phyloP scores from a whole-genome alignment of 495 filamentous ascomycete genomes.

The Neurospora pannonica region DNA sequence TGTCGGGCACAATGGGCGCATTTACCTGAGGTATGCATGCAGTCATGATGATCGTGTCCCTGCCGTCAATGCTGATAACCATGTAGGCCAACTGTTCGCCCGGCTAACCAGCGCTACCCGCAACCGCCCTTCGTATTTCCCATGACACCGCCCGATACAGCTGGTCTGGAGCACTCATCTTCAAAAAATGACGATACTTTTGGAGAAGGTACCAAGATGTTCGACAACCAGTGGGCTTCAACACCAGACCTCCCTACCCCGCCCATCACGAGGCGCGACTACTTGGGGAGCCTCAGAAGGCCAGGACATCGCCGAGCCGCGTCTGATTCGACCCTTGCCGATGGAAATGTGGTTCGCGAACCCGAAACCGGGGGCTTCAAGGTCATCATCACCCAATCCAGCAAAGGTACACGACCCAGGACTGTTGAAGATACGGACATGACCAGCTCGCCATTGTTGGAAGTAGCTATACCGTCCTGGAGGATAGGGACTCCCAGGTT shows the following conservation, averaged over 20 bases:
- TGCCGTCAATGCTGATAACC: neutral
- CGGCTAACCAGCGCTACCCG: constrained; percentile 47
- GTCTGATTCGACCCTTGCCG: constrained; percentile 40
- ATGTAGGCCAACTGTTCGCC: constrained; percentile 48
- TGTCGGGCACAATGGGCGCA: constrained; percentile 85
- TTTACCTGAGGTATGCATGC: constrained; percentile 76
- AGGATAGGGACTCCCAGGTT: constrained; percentile 77
- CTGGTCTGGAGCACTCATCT: constrained; percentile 38
- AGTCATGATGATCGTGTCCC: constrained; percentile 7
- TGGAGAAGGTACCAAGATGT: constrained; percentile 18
- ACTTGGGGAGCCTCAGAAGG: constrained; percentile 13
- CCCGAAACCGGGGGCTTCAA: constrained; percentile 61
- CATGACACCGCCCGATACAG: constrained; percentile 46
- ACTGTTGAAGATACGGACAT: constrained; percentile 49
- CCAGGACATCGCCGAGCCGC: constrained; percentile 33
- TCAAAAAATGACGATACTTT: constrained; percentile 27
- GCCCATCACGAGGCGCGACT: constrained; percentile 13
- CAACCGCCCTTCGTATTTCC: constrained; percentile 52
- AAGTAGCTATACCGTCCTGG: constrained; percentile 81
- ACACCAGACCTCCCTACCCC: constrained; percentile 18
- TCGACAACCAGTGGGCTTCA: constrained; percentile 33
- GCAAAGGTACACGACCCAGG: constrained; percentile 47
- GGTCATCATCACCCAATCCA: constrained; percentile 74
- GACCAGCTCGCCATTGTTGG: constrained; percentile 47
- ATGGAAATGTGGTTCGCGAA: constrained; percentile 35